Conservation (phyloP, 2,329 filamentous ascomycete species). For the Hansfordia pulvinata region DNA sequence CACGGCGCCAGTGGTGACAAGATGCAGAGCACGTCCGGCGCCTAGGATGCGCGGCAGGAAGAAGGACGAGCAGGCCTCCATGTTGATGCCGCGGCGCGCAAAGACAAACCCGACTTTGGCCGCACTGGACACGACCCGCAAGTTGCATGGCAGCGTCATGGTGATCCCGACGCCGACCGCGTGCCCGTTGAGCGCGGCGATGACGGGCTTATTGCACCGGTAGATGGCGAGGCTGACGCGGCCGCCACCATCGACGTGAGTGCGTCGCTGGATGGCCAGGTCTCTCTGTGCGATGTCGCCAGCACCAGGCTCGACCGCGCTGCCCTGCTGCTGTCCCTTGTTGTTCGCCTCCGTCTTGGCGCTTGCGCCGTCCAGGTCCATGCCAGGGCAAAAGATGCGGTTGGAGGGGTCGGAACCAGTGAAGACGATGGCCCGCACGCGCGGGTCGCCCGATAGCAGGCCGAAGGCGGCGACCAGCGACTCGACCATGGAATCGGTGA, state of each 20-base stretch:
- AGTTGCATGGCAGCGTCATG: slow-evolving; percentile 41
- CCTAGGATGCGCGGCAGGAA: slow-evolving; percentile 62
- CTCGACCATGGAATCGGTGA: slow-evolving; percentile 48
- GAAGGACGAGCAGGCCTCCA: slow-evolving; percentile 60
- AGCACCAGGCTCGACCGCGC: slow-evolving; percentile 1
- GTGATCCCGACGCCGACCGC: slow-evolving; percentile 49
- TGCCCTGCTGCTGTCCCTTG: slow-evolving; percentile 1
- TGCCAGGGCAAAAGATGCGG: slow-evolving; percentile 43
- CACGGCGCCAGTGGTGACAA: slow-evolving; percentile 53
- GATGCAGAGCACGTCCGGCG: slow-evolving; percentile 45
- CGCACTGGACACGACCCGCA: slow-evolving; percentile 35
- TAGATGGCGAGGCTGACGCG: slow-evolving; percentile 39
- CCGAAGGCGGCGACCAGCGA: slow-evolving; percentile 43
- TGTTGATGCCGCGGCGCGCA: slow-evolving; percentile 51
- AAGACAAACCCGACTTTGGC: slow-evolving; percentile 68
- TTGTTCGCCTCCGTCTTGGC: slow-evolving; percentile 5
- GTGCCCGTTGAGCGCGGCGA: slow-evolving; percentile 44
- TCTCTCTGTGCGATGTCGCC: background rate
- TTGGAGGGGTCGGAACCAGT: slow-evolving; percentile 34
- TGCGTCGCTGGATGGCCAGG: slow-evolving; percentile 2
- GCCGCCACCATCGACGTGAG: slow-evolving; percentile 36
- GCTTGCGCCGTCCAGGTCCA: slow-evolving; percentile 30
- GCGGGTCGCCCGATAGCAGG: slow-evolving; percentile 35
- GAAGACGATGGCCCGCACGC: slow-evolving; percentile 40
- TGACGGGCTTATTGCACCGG: slow-evolving; percentile 42